Conservation (phyloP, 2,329 filamentous ascomycete genomes). For the Teratosphaeriaceae sp. region DNA sequence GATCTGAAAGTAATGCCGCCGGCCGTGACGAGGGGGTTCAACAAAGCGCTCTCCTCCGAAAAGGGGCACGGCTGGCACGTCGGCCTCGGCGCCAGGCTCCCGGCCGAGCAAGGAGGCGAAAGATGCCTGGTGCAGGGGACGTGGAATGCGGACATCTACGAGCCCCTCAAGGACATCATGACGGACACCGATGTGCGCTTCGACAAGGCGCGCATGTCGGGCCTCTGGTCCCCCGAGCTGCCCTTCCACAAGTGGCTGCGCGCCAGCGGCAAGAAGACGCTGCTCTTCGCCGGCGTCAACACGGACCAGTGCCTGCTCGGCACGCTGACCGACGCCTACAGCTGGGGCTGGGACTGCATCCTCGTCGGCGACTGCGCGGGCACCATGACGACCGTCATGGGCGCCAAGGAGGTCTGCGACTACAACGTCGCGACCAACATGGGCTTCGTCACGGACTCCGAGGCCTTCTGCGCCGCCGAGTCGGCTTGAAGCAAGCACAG, state of each 20-base stretch:
- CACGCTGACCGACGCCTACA: conserved; percentile 37
- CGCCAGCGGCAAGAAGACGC: conserved; percentile 35
- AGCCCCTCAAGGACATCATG: conserved; percentile 32
- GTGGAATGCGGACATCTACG: conserved; percentile 39
- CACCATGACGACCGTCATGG: conserved; percentile 34
- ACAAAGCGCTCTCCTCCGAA: conserved; percentile 23
- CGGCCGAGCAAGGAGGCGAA: conserved; percentile 31
- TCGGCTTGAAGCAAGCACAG: background rate
- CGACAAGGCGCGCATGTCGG: conserved; percentile 38
- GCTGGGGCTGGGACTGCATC: conserved; percentile 38
- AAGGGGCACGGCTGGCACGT: conserved; percentile 36
- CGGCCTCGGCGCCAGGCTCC: conserved; percentile 33
- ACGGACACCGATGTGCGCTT: conserved; percentile 36
- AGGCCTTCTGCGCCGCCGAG: conserved; percentile 26
- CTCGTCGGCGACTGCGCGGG: conserved; percentile 36
- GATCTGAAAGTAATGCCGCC: conserved; percentile 35
- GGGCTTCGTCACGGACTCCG: conserved; percentile 36
- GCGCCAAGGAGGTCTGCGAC: conserved; percentile 34
- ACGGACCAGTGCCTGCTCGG: conserved; percentile 39
- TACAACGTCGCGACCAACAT: conserved; percentile 38
- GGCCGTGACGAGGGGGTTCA: conserved; percentile 36
- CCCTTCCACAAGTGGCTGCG: conserved; percentile 36
- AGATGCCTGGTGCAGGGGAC: conserved; percentile 37
- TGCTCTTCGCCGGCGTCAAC: conserved; percentile 38
- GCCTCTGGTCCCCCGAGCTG: conserved; percentile 35